phyloP scores from a whole-genome alignment of 495 filamentous ascomycete species.

The Choiromyces venosus region DNA sequence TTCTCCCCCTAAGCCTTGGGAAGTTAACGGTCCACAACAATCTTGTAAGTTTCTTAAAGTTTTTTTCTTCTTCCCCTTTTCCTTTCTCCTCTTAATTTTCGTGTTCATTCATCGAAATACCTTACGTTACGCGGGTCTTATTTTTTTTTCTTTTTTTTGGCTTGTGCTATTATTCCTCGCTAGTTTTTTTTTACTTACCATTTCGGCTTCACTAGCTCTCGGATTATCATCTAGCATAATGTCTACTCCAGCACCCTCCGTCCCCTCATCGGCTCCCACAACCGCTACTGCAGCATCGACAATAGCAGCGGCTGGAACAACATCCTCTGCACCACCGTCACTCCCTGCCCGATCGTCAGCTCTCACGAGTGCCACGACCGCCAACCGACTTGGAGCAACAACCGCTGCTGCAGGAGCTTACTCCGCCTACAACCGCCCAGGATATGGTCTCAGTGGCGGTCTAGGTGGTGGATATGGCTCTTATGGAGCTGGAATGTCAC shows the following conservation, averaged over 20 bases:
- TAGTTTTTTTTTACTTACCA: background rate
- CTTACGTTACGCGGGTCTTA: constrained; percentile 21
- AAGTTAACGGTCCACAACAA: constrained; percentile 62
- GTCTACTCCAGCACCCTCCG: constrained; percentile 43
- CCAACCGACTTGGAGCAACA: constrained; percentile 55
- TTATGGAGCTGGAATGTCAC: constrained; percentile 47
- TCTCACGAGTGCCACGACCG: constrained; percentile 64
- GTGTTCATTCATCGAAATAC: constrained; percentile 1
- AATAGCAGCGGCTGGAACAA: constrained; percentile 46
- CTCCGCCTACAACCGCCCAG: constrained; percentile 56
- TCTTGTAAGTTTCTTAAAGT: constrained; percentile 52
- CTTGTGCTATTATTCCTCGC: background rate
- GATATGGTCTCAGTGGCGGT: constrained; percentile 41
- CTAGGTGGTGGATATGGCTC: constrained; percentile 48
- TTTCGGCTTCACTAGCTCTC: constrained; percentile 12
- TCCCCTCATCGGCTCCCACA: constrained; percentile 44
- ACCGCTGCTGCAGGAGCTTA: constrained; percentile 52
- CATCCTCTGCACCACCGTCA: constrained; percentile 56
- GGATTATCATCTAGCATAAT: constrained; percentile 23
- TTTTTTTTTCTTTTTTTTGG: background rate
- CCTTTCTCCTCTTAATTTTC: constrained; percentile 21
- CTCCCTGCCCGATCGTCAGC: constrained; percentile 74
- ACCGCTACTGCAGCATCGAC: constrained; percentile 45
- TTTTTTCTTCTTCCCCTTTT: constrained; percentile 42
- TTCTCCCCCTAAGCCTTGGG: constrained; percentile 96